These are phyloP conservation scores for Aspergillus carbonarius DNA, from an alignment of 2,329 filamentous ascomycete species.

Conservation along the genomic window DNA sequence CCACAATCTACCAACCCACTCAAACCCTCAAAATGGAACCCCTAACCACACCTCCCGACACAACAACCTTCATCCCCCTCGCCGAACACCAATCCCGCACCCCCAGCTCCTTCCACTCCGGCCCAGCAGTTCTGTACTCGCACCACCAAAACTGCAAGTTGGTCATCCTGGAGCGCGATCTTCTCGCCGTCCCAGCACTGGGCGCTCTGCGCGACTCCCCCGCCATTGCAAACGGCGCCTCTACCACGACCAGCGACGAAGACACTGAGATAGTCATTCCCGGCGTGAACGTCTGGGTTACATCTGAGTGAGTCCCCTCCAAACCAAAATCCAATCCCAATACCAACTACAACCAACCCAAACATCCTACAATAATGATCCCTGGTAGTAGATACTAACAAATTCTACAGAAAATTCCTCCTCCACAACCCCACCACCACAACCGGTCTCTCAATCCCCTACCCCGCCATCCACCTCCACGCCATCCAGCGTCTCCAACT, in stretches of 20 bases:
- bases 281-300: conserved; percentile 48
- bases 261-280: conserved; percentile 40
- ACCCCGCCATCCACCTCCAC: conserved; percentile 50
- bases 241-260: conserved; percentile 12
- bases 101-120: conserved; percentile 48
- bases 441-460: conserved; percentile 47
- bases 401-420: conserved; percentile 41
- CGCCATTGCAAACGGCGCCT: conserved; percentile 11
- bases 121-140: conserved; percentile 49
- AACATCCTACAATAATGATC: too few relatives aligned
- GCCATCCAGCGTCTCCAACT: conserved; percentile 47
- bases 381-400: conserved; percentile 5
- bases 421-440: conserved; percentile 39
- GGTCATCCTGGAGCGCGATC: conserved; percentile 42
- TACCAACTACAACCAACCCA: background rate
- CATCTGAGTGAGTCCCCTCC: conserved; percentile 43
- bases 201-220: conserved; percentile 27
- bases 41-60: conserved; percentile 38
- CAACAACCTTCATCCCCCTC: conserved; percentile 44
- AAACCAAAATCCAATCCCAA: background rate
- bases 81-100: conserved; percentile 49
- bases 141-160: conserved; percentile 47
- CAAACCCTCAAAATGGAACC: conserved; percentile 40
- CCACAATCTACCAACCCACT: background rate
- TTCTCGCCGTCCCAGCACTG: conserved; percentile 36